Base-by-base conservation (phyloP, 257 asterid species). In the Gardenia jasminoides region DNA sequence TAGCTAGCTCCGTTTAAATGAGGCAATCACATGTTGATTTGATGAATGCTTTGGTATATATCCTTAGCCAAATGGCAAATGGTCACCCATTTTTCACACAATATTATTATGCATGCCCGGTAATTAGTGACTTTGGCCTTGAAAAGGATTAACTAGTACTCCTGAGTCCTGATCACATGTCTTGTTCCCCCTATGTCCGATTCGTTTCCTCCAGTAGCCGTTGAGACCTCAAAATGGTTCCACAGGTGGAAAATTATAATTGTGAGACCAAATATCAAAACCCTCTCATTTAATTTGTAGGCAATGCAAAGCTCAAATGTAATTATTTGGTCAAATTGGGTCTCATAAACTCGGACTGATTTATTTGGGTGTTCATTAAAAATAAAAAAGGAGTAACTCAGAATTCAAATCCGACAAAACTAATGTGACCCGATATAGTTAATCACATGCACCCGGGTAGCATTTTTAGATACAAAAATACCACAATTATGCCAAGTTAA, bases 1-100 rank as follows among this genome's bases (percentile, higher is more conserved):
- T 76, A 85, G 86, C 83, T 76, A 85, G 86, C 82, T 81, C 85
- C 85, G 81, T 78, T 70, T 39, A 19, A 65, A 76, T 72, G 78
- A 72, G 84, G 84, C 84, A 76, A 72, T 79, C 72, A 76, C 72
- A 76, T 82, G 64, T 39, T 30, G 66, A 78, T 67, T 67, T 82
- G 69, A 78, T 70, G 56, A 70, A 70, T 41, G 58, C 74, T 70
- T 36, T 44, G 30, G 28, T 8, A 36, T 19, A 67, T 6, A 67
- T 77, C 75, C 64, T 72, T 10, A 52, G 47, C 66, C 26, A 72
- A 58, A 44, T 64, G 72, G 33, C 22, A 15, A 24, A 11, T 59
- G 41, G 47, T 76, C 58, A 26, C 44, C 62, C 62, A 65, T 28
- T 70, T n/a, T 19, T 10, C 72, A n/a, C 61, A 17, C 39, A 71